Percentiles rank a stretch among this genome's conserved stretches.
Conservation (phyloP, 129 eudicot species). For the Smallanthus sonchifolius region DNA sequence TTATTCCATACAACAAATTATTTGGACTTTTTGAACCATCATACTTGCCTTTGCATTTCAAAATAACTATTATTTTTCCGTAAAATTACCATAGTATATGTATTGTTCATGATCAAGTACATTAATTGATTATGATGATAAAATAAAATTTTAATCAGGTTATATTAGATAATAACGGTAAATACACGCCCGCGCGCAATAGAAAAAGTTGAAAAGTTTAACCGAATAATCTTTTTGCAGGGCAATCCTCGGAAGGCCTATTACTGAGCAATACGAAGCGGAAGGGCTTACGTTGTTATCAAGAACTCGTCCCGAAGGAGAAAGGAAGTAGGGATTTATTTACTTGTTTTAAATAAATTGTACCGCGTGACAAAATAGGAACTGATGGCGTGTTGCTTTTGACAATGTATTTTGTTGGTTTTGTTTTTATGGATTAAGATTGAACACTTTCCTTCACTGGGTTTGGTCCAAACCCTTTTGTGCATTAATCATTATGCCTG, state of each 20-base stretch:
- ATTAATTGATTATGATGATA: background rate
- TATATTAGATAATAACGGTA: background rate
- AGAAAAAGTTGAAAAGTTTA: background rate
- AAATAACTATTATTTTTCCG: background rate
- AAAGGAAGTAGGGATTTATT: conserved; percentile 12
- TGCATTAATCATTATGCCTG: background rate
- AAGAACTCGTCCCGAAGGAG: conserved; percentile 12
- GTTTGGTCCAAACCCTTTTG: background rate
- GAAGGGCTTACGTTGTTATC: conserved; percentile 12
- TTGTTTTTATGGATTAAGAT: background rate
- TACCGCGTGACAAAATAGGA: conserved; percentile 9
- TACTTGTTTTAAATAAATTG: conserved; percentile 10
- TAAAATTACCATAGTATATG: background rate
- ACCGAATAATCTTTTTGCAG: conserved; percentile 11
- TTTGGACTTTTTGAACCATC: background rate
- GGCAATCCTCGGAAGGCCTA: conserved; percentile 39
- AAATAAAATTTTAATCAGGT: background rate
- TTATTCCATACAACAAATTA: background rate
- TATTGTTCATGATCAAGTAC: background rate
- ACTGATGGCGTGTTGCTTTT: background rate
- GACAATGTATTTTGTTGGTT: conserved; percentile 9
- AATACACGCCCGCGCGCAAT: background rate
- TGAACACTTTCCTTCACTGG: background rate
- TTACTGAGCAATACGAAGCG: conserved; percentile 19
- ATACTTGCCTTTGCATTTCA: background rate